Evolutionary conservation across 345 rosid genomes (phyloP), one percentile per base, ranked within the genome.

Genomic region (Isatis tinctoria): DNA sequence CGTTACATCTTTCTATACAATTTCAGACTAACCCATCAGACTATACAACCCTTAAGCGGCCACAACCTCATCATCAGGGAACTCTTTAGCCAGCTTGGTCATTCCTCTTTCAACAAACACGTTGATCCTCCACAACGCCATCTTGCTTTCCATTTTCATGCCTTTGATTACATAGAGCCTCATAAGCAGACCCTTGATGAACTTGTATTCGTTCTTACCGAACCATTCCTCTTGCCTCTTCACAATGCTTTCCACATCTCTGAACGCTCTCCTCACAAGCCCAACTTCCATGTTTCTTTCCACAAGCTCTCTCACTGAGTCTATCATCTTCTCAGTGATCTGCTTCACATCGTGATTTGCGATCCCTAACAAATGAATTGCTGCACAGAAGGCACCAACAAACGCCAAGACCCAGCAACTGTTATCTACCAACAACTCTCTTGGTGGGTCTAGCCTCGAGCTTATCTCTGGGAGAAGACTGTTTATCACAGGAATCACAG

Each of bases 181-280:
- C 56, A 4, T 11, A 18, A 70, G 8, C 35, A 70, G 10, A 32
- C 32, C 20, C 33, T 32, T 57, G 1, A 44, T 8, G n/a, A 58
- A 33, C 20, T 20, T 22, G 56, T 30, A 57, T 4, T 70, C 65
- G 3, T 10, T 3, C 4, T 10, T 14, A 58, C 14, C 11, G 10
- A 10, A 58, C 65, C 65, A 44, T 7, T 58, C 47, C 32, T 6
- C 0, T 18, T 57, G 57, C 33, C 44, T 70, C 65, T 44, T 44
- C 65, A 70, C 32, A 44, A 43, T 32, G 22, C 13, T 58, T 33
- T 70, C 65, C 14, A 70, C 9, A 30, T 70, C 57, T 33, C 65
- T 58, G 33, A 70, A 58, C 12, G 33, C 74, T 70, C 57, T 70
- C 56, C 65, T 70, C 43, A 58, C 66, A 43, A 58, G 17, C 11